Percentiles rank a stretch among this genome's conserved stretches.
phyloP scores from a whole-genome alignment of 345 rosid genomes.

The Geranium rotundifolium region DNA sequence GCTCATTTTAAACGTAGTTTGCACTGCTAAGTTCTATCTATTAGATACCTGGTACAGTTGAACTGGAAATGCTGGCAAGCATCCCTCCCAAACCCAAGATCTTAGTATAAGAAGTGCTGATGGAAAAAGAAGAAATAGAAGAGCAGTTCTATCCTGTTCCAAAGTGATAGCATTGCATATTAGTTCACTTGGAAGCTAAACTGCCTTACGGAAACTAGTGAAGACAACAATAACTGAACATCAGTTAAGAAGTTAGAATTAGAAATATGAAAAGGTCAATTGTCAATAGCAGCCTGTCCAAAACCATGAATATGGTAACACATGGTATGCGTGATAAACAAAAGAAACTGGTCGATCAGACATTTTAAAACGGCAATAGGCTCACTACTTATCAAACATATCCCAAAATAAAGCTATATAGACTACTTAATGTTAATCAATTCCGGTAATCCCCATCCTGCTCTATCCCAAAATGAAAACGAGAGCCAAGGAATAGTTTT shows the following conservation, averaged over 20 bases:
- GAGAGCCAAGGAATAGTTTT: too few relatives aligned
- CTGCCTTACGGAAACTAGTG: not conserved
- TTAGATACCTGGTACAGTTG: constrained; percentile 72
- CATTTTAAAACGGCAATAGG: not conserved
- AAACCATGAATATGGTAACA: too few relatives aligned
- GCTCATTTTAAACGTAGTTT: not conserved
- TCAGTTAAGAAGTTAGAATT: too few relatives aligned
- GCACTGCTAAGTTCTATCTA: not conserved
- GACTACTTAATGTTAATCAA: not conserved
- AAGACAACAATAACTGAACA: too few relatives aligned
- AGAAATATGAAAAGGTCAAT: too few relatives aligned
- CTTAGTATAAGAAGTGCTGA: constrained; percentile 56
- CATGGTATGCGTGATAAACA: too few relatives aligned
- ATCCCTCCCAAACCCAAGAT: constrained; percentile 78
- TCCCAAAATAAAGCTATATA: not conserved
- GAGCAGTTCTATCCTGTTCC: constrained; percentile 90
- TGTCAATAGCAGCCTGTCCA: too few relatives aligned
- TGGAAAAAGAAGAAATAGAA: constrained; percentile 85
- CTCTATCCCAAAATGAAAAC: too few relatives aligned
- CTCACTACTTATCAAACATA: not conserved
- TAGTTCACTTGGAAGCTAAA: not conserved
- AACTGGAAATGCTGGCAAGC: constrained; percentile 93
- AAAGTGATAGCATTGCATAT: constrained; percentile 6
- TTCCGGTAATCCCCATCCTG: too few relatives aligned
- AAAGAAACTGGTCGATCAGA: too few relatives aligned